Evolutionary conservation across 805 yeast genomes (phyloP).

Genomic region (Starmerella apicola): DNA sequence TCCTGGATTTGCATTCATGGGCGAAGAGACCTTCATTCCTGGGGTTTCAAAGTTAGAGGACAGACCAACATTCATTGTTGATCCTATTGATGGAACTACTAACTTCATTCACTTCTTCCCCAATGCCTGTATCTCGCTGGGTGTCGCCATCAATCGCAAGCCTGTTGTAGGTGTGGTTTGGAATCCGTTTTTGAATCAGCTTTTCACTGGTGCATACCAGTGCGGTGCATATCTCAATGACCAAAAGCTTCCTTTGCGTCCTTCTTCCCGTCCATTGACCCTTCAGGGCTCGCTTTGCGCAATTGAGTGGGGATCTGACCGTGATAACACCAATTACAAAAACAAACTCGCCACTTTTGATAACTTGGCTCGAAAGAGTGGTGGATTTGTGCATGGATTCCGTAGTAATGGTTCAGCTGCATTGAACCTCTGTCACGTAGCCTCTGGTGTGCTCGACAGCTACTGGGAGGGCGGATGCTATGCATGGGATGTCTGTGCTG

Average conservation of each 20-base stretch:
- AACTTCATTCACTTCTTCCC: slow-evolving; percentile 54
- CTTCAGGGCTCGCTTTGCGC: slow-evolving; percentile 45
- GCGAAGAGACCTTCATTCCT: slow-evolving; percentile 46
- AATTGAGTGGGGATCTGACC: slow-evolving; percentile 50
- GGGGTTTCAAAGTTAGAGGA: slow-evolving; percentile 37
- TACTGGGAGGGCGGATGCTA: slow-evolving; percentile 65
- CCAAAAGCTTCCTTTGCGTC: slow-evolving; percentile 30
- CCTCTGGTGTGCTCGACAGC: slow-evolving; percentile 45
- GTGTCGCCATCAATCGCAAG: slow-evolving; percentile 36
- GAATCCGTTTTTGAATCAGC: slow-evolving; percentile 43
- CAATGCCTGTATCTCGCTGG: slow-evolving; percentile 48
- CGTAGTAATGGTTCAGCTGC: slow-evolving; percentile 56
- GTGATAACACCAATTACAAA: slow-evolving; percentile 40
- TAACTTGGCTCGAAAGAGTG: slow-evolving; percentile 37
- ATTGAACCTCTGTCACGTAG: slow-evolving; percentile 45
- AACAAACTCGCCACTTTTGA: slow-evolving; percentile 39
- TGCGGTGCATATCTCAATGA: slow-evolving; percentile 44
- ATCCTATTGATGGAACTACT: slow-evolving; percentile 56
- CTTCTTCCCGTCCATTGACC: slow-evolving; percentile 29
- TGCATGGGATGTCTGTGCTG: slow-evolving; percentile 61
- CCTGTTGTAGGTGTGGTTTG: slow-evolving; percentile 56
- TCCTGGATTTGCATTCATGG: slow-evolving; percentile 44
- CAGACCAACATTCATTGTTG: slow-evolving; percentile 52
- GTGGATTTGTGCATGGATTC: slow-evolving; percentile 50
- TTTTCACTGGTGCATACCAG: slow-evolving; percentile 45